Percentiles rank a stretch among this genome's conserved stretches.
phyloP scores from a whole-genome alignment of 1,284 basidiomycete species.

The Malassezia psittaci region DNA sequence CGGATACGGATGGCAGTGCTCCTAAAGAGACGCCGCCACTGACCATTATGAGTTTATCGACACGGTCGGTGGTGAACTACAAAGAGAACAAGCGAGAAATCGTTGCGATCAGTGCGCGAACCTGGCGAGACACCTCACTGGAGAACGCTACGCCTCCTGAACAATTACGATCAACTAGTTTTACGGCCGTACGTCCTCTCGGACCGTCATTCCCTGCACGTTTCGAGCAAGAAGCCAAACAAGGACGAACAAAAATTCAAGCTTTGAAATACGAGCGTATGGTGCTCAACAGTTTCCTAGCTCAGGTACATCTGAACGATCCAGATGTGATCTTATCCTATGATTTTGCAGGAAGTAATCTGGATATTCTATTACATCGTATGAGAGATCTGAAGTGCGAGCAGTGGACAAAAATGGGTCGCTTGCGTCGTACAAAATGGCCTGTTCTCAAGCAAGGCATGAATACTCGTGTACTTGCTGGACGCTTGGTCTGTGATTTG shows the following conservation, averaged over 20 bases:
- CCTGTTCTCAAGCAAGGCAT: slow-evolving; percentile 64
- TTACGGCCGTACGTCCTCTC: slow-evolving; percentile 83
- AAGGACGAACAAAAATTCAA: slow-evolving; percentile 59
- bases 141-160: slow-evolving; percentile 43
- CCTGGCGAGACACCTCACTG: slow-evolving; percentile 60
- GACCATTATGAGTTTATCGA: slow-evolving; percentile 77
- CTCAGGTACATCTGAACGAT: slow-evolving; percentile 71
- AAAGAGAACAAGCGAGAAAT: slow-evolving; percentile 86
- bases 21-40: slow-evolving; percentile 77
- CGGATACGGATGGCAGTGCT: slow-evolving; percentile 62
- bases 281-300: slow-evolving; percentile 72
- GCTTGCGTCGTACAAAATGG: slow-evolving; percentile 77
- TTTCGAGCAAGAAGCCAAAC: slow-evolving; percentile 57
- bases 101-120: slow-evolving; percentile 70
- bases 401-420: slow-evolving; percentile 84
- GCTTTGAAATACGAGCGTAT: slow-evolving; percentile 65
- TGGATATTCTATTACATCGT: slow-evolving; percentile 82
- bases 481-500: slow-evolving; percentile 80
- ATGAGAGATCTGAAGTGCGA: slow-evolving; percentile 65
- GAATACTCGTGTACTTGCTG: slow-evolving; percentile 72
- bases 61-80: slow-evolving; percentile 89
- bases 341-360: slow-evolving; percentile 80
- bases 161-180: slow-evolving; percentile 66
- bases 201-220: slow-evolving; percentile 72
- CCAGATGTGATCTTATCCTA: slow-evolving; percentile 92